These are phyloP conservation scores for Astraeus odoratus DNA, from an alignment of 768 basidiomycete genomes.

Conservation along the genomic window DNA sequence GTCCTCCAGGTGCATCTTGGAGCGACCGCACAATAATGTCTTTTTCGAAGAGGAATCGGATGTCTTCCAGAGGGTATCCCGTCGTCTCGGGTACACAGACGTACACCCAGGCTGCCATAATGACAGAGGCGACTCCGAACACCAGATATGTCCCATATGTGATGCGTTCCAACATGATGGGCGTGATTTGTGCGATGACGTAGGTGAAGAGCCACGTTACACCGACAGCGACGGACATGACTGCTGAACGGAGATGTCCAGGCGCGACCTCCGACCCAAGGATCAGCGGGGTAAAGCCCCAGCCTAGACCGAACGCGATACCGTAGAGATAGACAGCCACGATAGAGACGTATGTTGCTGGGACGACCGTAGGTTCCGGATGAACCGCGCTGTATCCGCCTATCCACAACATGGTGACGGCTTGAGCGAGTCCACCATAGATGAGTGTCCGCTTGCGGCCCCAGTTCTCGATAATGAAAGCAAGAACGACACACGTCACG, in stretches of 20 bases:
- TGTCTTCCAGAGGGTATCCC: constrained; percentile 33
- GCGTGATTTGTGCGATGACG: constrained; percentile 32
- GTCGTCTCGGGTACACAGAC: constrained; percentile 35
- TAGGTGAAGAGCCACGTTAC: constrained; percentile 33
- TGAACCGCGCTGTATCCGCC: constrained; percentile 27
- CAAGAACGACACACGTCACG: constrained; percentile 24
- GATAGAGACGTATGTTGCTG: constrained; percentile 28
- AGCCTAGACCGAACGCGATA: constrained; percentile 29
- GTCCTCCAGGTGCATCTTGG: constrained; percentile 29
- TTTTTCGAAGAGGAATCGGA: constrained; percentile 29
- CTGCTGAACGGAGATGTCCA: constrained; percentile 28
- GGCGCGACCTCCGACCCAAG: constrained; percentile 31
- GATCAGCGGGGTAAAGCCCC: constrained; percentile 29
- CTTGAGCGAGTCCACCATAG: constrained; percentile 31
- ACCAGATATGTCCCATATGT: constrained; percentile 26
- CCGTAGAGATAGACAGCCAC: constrained; percentile 32
- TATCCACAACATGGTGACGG: constrained; percentile 32
- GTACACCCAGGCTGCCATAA: constrained; percentile 30
- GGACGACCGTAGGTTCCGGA: constrained; percentile 16
- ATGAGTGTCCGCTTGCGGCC: constrained; percentile 32
- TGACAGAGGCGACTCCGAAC: constrained; percentile 24
- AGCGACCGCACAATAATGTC: constrained; percentile 24
- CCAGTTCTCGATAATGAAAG: constrained; percentile 33
- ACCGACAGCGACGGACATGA: constrained; percentile 25
- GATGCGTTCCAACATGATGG: constrained; percentile 27